Evolutionary conservation across 169 alveolate species (phyloP), one percentile per base, ranked within the genome.

Genomic region (Besnoitia besnoiti): DNA sequence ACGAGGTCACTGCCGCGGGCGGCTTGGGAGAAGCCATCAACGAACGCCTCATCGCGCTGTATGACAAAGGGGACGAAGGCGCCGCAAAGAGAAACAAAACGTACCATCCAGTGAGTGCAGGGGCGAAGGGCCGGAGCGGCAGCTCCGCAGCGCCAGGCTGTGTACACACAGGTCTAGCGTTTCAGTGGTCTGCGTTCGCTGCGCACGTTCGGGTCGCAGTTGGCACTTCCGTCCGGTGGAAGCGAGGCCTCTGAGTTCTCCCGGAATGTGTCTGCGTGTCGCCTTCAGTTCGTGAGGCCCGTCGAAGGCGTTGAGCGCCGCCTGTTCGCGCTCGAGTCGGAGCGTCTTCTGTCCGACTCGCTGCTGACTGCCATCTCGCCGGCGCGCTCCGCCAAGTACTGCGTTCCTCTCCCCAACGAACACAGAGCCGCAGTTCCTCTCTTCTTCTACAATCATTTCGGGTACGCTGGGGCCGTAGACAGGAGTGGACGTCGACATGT

Each of bases 311-410:
- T 67, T 39, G 80, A 67, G 80, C 40, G 80, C 5, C 80, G 12
- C 40, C 33, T 67, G 40, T 33, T 67, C 16, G 80, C 80, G 21
- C 47, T 37, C 12, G 80, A 67, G 80, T n/a, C 80, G 40, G 47
- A 67, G 44, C 47, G 40, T 30, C 80, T 67, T 0, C 47, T 67
- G 0, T 12, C 19, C 3, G 80, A 67, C 33, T 37, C 80, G 33
- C 80, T 67, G 40, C 33, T 67, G 27, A 4, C 47, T n/a, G 47
- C 40, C 47, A 67, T 67, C 80, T 67, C 80, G 12, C 80, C 80
- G 80, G 80, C 80, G 44, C 80, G 80, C 46, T 67, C 80, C n/a
- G 80, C 80, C n/a, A 67, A 67, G 80, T 67, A 35, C 44, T 67
- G 80, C 44, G 80, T 67, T 4, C 80, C 80, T 37, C 80, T 67